Conservation (phyloP, 2,329 filamentous ascomycete genomes). For the Hypoxylon sp. region DNA sequence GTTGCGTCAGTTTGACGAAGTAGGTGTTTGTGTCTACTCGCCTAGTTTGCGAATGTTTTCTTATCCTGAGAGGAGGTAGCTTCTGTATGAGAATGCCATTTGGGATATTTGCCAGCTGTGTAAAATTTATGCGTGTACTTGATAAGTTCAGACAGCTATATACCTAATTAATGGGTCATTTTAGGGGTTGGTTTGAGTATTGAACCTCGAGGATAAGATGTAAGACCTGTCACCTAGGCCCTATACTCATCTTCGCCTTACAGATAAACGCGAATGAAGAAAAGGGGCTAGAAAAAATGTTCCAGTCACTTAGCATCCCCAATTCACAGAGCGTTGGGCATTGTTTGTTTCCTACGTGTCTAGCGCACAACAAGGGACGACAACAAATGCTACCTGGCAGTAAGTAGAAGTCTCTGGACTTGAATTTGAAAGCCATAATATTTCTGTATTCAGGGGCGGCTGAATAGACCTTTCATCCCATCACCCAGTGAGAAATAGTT, state of each 20-base stretch:
- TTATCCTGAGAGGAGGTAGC: not conserved
- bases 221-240: not conserved
- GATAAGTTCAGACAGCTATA: no score
- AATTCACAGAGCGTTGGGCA: not conserved
- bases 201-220: not conserved
- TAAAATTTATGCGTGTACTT: not conserved
- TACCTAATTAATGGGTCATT: not conserved
- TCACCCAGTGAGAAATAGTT: not conserved
- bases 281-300: not conserved
- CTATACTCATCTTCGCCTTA: not conserved
- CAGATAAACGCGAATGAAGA: not conserved
- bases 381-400: not conserved
- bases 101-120: not conserved
- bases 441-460: not conserved
- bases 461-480: not conserved
- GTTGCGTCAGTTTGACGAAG: not conserved
- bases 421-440: not conserved
- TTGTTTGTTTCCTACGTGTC: conserved; percentile 1
- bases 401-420: not conserved
- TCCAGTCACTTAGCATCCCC: not conserved
- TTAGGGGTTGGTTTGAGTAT: not conserved
- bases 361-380: not conserved
- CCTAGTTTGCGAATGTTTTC: not conserved
- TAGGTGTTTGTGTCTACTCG: not conserved
- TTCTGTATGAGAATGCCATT: not conserved